Evolutionary conservation across 768 basidiomycete species (phyloP), one percentile per base, ranked within the genome.

Genomic region (Suillus bovinus): DNA sequence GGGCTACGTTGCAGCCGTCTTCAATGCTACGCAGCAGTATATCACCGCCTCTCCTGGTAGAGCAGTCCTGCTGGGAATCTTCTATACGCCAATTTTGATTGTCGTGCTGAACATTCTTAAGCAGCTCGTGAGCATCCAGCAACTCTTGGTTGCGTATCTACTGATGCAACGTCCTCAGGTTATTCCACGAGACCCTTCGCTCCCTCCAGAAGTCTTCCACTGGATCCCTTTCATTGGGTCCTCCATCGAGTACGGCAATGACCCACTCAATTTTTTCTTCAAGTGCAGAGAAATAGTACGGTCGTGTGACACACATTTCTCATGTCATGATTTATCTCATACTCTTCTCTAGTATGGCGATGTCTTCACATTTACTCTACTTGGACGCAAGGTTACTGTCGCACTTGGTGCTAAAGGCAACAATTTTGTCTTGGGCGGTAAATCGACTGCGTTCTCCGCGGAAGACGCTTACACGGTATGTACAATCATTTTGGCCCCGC

Each of bases 401-500:
- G 88, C 93, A 3, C 83, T 99, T 24, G 93, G 95, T 39, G 81
- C 94, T 24, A 91, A 90, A 73, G 97, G 97, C 24, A 96, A 91
- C 76, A 94, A 99, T 78, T 90, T 97, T 68, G 79, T 98, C 55
- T 84, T 99, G 24, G 96, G 97, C 60, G 97, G 97, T 29, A 97
- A 95, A 79, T 87, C 93, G 34, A 87, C 88, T 2, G 87, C 92
- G 31, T 88, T 99, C 64, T 96, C 91, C 49, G 97, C 97, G 1
- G 97, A 99, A 77, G 94, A 95, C 66, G 97, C 94, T 7, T 99
- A 99, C 76, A 95, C 85, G n/a, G 93, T 92, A 70, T 49, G 80
- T 73, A 20, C 39, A 1, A 31, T 11, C 9, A 4, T 34, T n/a
- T n/a, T 53, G 1, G n/a, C 13, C 6, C 34, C 16, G 10, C 27